phyloP scores from a whole-genome alignment of 306 rosid genomes.

The Pueraria montana region DNA sequence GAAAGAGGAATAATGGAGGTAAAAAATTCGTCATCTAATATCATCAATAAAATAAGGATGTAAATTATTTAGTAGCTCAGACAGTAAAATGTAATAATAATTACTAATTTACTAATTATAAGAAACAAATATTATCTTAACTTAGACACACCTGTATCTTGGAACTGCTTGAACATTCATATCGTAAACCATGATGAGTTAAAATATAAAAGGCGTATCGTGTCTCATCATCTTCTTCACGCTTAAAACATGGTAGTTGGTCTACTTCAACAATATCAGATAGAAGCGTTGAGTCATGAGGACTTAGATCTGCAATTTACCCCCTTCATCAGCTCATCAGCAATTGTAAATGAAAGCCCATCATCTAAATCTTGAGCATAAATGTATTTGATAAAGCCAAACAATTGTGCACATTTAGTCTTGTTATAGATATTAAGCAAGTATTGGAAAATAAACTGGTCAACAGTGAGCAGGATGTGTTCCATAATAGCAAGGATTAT shows the following conservation, averaged over 20 bases:
- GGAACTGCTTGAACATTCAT: slow-evolving; percentile 85
- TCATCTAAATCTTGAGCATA: slow-evolving; percentile 4
- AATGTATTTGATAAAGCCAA: slow-evolving; percentile 22
- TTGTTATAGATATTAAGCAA: not conserved
- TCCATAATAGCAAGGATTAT: no score
- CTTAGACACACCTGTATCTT: slow-evolving; percentile 69
- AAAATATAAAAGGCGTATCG: slow-evolving; percentile 73
- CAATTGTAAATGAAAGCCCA: slow-evolving; percentile 26
- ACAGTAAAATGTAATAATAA: no score
- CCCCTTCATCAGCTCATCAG: slow-evolving; percentile 44
- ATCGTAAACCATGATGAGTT: slow-evolving; percentile 80
- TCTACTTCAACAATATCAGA: slow-evolving; percentile 80
- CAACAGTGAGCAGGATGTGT: no score
- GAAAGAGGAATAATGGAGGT: slow-evolving; percentile 35
- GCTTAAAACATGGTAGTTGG: slow-evolving; percentile 70
- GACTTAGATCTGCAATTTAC: slow-evolving; percentile 56
- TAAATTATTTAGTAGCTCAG: not conserved
- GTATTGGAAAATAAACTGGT: no score
- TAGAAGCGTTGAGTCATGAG: slow-evolving; percentile 54
- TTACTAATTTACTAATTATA: not conserved
- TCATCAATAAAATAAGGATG: not conserved
- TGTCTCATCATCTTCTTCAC: slow-evolving; percentile 66
- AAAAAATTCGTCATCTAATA: slow-evolving; percentile 7
- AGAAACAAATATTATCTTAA: slow-evolving; percentile 14
- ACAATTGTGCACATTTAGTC: not conserved